phyloP scores from a whole-genome alignment of 2,329 filamentous ascomycete species.

The Corynespora cassiicola region DNA sequence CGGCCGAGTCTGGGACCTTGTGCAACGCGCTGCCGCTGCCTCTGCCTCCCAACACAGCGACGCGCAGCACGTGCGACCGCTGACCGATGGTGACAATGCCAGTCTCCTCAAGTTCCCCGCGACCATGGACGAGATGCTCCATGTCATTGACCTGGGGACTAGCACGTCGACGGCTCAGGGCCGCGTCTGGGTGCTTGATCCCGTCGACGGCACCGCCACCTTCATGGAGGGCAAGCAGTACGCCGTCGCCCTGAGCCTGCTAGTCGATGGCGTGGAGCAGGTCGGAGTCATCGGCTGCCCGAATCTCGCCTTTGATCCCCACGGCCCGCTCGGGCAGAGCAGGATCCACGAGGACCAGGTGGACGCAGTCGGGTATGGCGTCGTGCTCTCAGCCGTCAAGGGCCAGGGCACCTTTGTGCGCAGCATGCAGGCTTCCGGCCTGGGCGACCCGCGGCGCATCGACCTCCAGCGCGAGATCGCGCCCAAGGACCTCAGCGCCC shows the following conservation, averaged over 20 bases:
- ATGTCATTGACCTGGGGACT: slow-evolving; percentile 66
- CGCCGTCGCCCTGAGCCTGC: slow-evolving; percentile 64
- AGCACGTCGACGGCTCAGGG: slow-evolving; percentile 54
- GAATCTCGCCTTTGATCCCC: slow-evolving; percentile 58
- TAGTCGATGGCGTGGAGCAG: slow-evolving; percentile 63
- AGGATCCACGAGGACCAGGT: slow-evolving; percentile 46
- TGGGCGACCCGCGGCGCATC: slow-evolving; percentile 43
- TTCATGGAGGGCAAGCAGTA: slow-evolving; percentile 69
- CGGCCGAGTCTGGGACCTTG: slow-evolving; percentile 63
- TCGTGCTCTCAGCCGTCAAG: slow-evolving; percentile 55
- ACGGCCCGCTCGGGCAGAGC: slow-evolving; percentile 19
- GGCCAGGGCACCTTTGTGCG: slow-evolving; percentile 54
- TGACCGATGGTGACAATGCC: slow-evolving; percentile 1
- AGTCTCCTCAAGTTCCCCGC: slow-evolving; percentile 41
- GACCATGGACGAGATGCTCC: slow-evolving; percentile 63
- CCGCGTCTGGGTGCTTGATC: slow-evolving; percentile 67
- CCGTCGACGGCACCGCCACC: slow-evolving; percentile 69
- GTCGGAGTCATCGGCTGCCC: slow-evolving; percentile 68
- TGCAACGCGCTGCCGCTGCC: slow-evolving; percentile 46
- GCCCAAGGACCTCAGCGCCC: slow-evolving; percentile 33
- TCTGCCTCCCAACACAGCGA: slow-evolving; percentile 22
- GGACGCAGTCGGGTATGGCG: slow-evolving; percentile 50
- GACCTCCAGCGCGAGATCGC: slow-evolving; percentile 20
- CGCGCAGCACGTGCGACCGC: slow-evolving; percentile 24
- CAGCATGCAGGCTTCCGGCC: slow-evolving; percentile 40